These are phyloP conservation scores for Ceratobasidium sp. DNA, from an alignment of 1,284 basidiomycete species.

Conservation along the genomic window DNA sequence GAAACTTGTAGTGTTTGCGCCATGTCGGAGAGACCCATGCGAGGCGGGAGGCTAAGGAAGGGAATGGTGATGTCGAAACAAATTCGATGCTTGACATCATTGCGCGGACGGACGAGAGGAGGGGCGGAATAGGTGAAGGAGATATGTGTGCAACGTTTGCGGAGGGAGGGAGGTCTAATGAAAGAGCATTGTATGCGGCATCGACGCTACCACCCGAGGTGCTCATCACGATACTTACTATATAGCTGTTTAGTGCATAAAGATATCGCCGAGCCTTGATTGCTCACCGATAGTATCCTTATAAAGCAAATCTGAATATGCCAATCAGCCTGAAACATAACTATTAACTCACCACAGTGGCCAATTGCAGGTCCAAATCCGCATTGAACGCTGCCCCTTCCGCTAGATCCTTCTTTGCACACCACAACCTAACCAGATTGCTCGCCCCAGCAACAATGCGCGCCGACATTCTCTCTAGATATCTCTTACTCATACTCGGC, in stretches of 20 bases:
- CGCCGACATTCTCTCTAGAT: conserved; percentile 31
- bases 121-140: not conserved
- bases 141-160: not conserved
- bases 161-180: not conserved
- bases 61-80: not conserved
- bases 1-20: not conserved
- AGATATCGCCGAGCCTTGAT: not conserved
- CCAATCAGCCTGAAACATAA: not conserved
- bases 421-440: conserved; percentile 15
- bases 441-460: conserved; percentile 21
- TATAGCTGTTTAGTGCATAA: too few relatives aligned
- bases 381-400: conserved; percentile 28
- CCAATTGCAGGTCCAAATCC: conserved; percentile 24
- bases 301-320: not conserved
- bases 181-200: conserved; percentile 11
- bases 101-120: conserved; percentile 8
- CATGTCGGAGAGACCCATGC: not conserved
- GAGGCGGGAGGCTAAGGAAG: not conserved
- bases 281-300: conserved; percentile 30
- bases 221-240: conserved; percentile 34
- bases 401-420: not conserved
- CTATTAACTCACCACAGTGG: conserved; percentile 19
- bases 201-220: conserved; percentile 8
- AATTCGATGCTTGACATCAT: conserved; percentile 24
- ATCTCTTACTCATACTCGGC: conserved; percentile 34